phyloP scores from a whole-genome alignment of 2,329 filamentous ascomycete species.

The Zymoseptoria ardabiliae region DNA sequence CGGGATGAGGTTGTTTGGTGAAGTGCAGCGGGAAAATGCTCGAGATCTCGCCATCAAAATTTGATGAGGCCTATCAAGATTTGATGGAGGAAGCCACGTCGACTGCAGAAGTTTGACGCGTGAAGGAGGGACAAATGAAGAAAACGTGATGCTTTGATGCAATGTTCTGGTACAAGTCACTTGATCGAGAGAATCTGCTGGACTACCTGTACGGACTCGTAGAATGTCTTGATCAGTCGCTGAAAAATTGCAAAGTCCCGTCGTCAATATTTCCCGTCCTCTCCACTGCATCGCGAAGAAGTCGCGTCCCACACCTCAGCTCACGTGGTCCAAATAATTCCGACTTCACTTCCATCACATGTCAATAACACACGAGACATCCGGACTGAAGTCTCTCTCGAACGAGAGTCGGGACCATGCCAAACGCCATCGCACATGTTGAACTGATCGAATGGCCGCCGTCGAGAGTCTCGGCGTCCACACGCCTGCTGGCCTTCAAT shows the following conservation, averaged over 20 bases:
- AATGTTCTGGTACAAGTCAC: too few relatives aligned
- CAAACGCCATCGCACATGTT: neutral
- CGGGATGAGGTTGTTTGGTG: slow-evolving; percentile 6
- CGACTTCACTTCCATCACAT: neutral
- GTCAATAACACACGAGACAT: neutral
- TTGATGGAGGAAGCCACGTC: neutral
- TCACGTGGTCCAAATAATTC: neutral
- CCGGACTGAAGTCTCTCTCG: neutral
- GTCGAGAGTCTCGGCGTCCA: slow-evolving; percentile 88
- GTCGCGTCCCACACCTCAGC: neutral
- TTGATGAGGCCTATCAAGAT: neutral
- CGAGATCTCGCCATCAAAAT: neutral
- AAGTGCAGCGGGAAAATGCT: slow-evolving; percentile 3
- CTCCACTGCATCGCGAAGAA: neutral
- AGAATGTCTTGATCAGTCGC: too few relatives aligned
- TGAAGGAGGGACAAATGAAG: too few relatives aligned
- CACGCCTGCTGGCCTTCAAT: slow-evolving; percentile 73
- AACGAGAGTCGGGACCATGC: slow-evolving; percentile 10
- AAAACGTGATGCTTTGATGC: too few relatives aligned
- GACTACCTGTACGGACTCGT: too few relatives aligned
- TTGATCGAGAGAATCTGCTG: too few relatives aligned
- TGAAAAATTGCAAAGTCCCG: too few relatives aligned
- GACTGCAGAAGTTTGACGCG: neutral
- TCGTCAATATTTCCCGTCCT: too few relatives aligned
- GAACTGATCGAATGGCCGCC: slow-evolving; percentile 61